Conservation (phyloP, 805 yeast species). For the Ogataea polymorpha region DNA sequence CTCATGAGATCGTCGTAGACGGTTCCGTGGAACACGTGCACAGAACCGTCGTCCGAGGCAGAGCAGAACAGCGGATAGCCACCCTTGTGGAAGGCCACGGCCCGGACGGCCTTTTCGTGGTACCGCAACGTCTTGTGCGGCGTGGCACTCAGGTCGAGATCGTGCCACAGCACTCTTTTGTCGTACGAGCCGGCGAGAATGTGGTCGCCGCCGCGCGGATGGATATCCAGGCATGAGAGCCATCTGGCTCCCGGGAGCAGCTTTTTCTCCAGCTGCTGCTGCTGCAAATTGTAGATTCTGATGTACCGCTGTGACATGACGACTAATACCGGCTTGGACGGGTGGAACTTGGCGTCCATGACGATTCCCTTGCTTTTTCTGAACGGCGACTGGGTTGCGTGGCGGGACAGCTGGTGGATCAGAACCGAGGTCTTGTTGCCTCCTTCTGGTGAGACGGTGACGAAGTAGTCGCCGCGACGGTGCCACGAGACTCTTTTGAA, state of each 20-base stretch:
- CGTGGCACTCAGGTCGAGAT: slow-evolving; percentile 79
- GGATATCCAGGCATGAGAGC: slow-evolving; percentile 88
- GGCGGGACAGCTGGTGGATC: slow-evolving; percentile 92
- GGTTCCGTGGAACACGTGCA: slow-evolving; percentile 94
- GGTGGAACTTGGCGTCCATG: slow-evolving; percentile 96
- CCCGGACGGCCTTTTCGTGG: slow-evolving; percentile 91
- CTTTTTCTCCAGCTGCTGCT: slow-evolving; percentile 79
- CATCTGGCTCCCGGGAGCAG: slow-evolving; percentile 94
- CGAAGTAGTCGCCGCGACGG: slow-evolving; percentile 94
- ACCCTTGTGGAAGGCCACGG: slow-evolving; percentile 80
- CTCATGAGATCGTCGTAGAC: slow-evolving; percentile 95
- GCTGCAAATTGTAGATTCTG: slow-evolving; percentile 85
- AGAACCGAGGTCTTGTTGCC: slow-evolving; percentile 78
- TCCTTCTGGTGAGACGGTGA: slow-evolving; percentile 93
- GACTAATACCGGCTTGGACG: slow-evolving; percentile 87
- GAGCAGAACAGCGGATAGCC: slow-evolving; percentile 88
- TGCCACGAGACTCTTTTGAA: slow-evolving; percentile 92
- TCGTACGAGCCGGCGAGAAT: slow-evolving; percentile 90
- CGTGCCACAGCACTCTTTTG: slow-evolving; percentile 96
- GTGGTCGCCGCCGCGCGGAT: slow-evolving; percentile 90
- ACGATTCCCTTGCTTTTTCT: slow-evolving; percentile 88
- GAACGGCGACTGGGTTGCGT: slow-evolving; percentile 94
- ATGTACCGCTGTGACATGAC: slow-evolving; percentile 93
- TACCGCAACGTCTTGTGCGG: slow-evolving; percentile 95
- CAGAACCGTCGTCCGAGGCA: slow-evolving; percentile 89